Percentiles rank a stretch among this genome's conserved stretches.
Conservation (phyloP, 1,284 basidiomycete species). For the Cutaneotrichosporon daszewskae region DNA sequence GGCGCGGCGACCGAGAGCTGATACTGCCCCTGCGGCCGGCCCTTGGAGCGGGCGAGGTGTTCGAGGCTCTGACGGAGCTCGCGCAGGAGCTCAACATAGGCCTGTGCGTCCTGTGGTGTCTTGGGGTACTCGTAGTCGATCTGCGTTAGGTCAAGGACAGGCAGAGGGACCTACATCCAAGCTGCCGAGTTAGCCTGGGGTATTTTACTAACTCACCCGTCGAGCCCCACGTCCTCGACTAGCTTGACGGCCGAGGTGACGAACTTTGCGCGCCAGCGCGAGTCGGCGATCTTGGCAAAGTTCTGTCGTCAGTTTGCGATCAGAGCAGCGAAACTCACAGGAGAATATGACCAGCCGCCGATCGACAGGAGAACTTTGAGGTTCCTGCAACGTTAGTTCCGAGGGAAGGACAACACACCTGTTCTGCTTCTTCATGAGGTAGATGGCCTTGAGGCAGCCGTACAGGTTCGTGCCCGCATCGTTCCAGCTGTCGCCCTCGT, state of each 20-base stretch:
- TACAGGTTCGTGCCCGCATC: conserved; percentile 75
- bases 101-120: conserved; percentile 47
- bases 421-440: conserved; percentile 70
- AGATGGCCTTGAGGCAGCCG: conserved; percentile 81
- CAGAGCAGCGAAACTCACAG: conserved; percentile 34
- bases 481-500: conserved; percentile 79
- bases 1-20: conserved; percentile 67
- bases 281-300: conserved; percentile 54
- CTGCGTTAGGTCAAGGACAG: conserved; percentile 14
- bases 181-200: conserved; percentile 9
- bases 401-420: conserved; percentile 43
- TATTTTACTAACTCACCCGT: conserved; percentile 57
- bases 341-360: conserved; percentile 84
- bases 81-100: conserved; percentile 50
- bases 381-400: conserved; percentile 51
- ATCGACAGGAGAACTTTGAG: conserved; percentile 71
- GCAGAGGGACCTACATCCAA: conserved; percentile 55
- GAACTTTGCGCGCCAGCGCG: conserved; percentile 59
- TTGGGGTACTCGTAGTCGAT: conserved; percentile 54
- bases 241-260: conserved; percentile 64
- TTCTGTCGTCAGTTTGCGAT: conserved; percentile 25
- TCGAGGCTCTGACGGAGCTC: conserved; percentile 49
- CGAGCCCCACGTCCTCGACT: conserved; percentile 80
- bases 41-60: conserved; percentile 38
- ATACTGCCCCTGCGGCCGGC: conserved; percentile 40